A percentile compares a stretch with the other conserved stretches of the same genome.
These are phyloP conservation scores for Begonia masoniana DNA, from an alignment of 306 rosid genomes.

Conservation along the genomic window DNA sequence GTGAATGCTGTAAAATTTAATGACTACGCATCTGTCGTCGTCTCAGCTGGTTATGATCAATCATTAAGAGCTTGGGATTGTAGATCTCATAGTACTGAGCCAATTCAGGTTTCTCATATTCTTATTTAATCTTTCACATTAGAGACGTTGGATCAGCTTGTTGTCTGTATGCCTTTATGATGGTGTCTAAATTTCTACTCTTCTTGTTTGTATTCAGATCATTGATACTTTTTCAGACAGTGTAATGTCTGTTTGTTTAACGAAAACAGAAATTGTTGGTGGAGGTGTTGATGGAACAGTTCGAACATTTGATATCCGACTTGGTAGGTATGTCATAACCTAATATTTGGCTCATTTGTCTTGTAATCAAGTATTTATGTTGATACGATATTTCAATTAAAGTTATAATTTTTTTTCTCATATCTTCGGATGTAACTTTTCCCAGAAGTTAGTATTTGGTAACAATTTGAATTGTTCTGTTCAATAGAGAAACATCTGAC, in stretches of 20 bases:
- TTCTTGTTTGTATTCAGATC: slow-evolving; percentile 44
- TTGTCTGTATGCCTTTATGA: neutral
- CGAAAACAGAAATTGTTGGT: slow-evolving; percentile 74
- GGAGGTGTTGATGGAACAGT: slow-evolving; percentile 98
- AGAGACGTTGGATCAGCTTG: neutral
- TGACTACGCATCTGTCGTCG: slow-evolving; percentile 66
- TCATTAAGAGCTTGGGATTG: slow-evolving; percentile 94
- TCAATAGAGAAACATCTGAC: slow-evolving; percentile 61
- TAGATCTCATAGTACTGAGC: slow-evolving; percentile 81
- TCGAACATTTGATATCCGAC: slow-evolving; percentile 70
- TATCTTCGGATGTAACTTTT: neutral
- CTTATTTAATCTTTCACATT: neutral
- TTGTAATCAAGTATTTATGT: too few relatives aligned
- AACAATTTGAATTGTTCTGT: too few relatives aligned
- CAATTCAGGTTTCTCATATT: slow-evolving; percentile 44
- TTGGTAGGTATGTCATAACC: slow-evolving; percentile 50
- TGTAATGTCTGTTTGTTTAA: slow-evolving; percentile 79
- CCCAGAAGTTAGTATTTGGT: neutral
- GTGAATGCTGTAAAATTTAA: slow-evolving; percentile 81
- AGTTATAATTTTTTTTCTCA: neutral
- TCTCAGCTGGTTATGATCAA: slow-evolving; percentile 88
- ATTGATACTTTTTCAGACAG: slow-evolving; percentile 74
- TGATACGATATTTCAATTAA: neutral
- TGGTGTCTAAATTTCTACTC: neutral
- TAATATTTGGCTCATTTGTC: too few relatives aligned